Conservation (phyloP, 768 basidiomycete species). For the Boletus subcaerulescens region DNA sequence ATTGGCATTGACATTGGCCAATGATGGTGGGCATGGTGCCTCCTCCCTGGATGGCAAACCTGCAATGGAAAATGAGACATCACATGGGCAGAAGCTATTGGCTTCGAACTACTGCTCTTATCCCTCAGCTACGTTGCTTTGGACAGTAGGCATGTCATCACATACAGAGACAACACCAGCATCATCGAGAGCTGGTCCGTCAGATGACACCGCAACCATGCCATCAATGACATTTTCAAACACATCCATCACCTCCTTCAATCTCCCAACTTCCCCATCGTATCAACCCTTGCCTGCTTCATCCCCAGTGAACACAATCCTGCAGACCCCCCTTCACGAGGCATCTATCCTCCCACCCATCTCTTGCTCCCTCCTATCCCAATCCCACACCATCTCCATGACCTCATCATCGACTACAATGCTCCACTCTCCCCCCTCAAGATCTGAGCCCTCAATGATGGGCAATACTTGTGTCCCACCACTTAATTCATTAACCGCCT, state of each 20-base stretch:
- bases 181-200: conserved; percentile 18
- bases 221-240: conserved; percentile 15
- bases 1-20: background rate
- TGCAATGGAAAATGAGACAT: conserved; percentile 7
- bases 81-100: conserved; percentile 21
- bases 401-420: background rate
- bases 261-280: background rate
- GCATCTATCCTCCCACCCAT: background rate
- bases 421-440: background rate
- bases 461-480: too few species aligned
- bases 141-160: background rate
- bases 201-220: background rate
- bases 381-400: background rate
- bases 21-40: background rate
- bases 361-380: background rate
- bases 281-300: background rate
- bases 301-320: background rate
- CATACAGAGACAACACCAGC: conserved; percentile 16
- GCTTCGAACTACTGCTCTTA: background rate
- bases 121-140: background rate
- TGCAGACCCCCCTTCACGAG: background rate
- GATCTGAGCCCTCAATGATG: too few species aligned
- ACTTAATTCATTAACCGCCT: too few species aligned
- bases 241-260: background rate
- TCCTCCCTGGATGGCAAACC: conserved; percentile 13